These are phyloP conservation scores for Orychophragmus violaceus DNA, from an alignment of 345 rosid species.

Conservation along the genomic window DNA sequence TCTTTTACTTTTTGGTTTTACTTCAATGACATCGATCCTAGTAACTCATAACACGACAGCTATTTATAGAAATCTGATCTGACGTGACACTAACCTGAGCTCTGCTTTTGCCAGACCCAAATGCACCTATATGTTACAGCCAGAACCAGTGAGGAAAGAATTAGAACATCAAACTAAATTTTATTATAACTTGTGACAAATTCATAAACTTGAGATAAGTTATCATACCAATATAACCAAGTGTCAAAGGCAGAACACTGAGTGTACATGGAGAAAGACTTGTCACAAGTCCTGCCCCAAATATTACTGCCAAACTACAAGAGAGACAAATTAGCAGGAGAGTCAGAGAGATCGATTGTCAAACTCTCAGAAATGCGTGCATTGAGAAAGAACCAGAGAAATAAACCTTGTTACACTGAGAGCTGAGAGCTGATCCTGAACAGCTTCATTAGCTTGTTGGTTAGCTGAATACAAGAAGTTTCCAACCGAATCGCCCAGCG, in stretches of 20 bases:
- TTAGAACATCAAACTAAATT: background rate
- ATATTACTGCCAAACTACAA: constrained; percentile 88
- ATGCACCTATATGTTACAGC: constrained; percentile 65
- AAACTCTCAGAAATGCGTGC: background rate
- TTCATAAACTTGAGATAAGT: background rate
- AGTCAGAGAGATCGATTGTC: background rate
- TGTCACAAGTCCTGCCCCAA: constrained; percentile 96
- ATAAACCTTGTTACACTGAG: constrained; percentile 76
- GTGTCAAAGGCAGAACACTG: constrained; percentile 89
- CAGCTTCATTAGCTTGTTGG: constrained; percentile 95
- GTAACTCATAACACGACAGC: constrained; percentile 2
- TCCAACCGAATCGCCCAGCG: constrained; percentile 73
- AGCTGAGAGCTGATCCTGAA: constrained; percentile 75
- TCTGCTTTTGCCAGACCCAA: constrained; percentile 87
- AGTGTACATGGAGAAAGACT: constrained; percentile 97
- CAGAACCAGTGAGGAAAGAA: background rate
- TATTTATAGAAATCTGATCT: background rate
- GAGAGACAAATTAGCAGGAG: constrained; percentile 5
- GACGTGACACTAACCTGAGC: constrained; percentile 46
- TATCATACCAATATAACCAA: constrained; percentile 80
- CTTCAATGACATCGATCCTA: background rate
- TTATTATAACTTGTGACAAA: constrained; percentile 2
- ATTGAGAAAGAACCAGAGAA: too few relatives aligned
- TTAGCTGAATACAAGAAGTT: constrained; percentile 75
- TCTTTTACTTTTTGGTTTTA: background rate